Percentiles rank a stretch among this genome's conserved stretches.
Conservation (phyloP, 1,139 yeast genomes). For the Pichia terricola region DNA sequence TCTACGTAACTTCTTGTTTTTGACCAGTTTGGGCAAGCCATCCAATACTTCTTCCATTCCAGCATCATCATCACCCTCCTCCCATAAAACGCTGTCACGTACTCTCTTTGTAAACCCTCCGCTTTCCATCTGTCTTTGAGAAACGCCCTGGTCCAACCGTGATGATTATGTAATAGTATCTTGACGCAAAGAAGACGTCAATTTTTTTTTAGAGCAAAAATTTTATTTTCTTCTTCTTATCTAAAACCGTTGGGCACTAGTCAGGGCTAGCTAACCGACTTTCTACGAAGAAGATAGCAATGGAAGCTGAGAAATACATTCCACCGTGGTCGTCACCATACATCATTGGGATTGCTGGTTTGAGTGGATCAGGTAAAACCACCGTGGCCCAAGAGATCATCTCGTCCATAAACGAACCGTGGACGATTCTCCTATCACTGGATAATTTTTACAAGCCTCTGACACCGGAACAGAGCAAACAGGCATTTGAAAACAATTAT, state of each 20-base stretch:
- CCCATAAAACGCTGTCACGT: too few relatives aligned
- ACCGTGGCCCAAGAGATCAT: conserved; percentile 82
- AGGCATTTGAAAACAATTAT: conserved; percentile 57
- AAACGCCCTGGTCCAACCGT: too few relatives aligned
- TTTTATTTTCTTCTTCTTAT: too few relatives aligned
- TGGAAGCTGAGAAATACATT: conserved; percentile 26
- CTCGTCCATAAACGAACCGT: conserved; percentile 75
- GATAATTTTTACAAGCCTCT: conserved; percentile 86
- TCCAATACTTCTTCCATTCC: neutral
- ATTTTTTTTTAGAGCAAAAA: too few relatives aligned
- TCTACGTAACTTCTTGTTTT: neutral
- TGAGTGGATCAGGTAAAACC: conserved; percentile 93
- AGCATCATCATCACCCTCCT: neutral
- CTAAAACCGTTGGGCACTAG: too few relatives aligned
- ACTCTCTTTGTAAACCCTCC: too few relatives aligned
- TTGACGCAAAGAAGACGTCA: too few relatives aligned
- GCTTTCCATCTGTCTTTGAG: too few relatives aligned
- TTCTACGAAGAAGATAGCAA: neutral
- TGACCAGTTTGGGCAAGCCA: neutral
- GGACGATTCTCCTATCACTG: conserved; percentile 88
- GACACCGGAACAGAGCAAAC: conserved; percentile 44
- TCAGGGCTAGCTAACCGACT: too few relatives aligned
- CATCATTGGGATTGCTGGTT: conserved; percentile 90
- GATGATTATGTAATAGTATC: too few relatives aligned
- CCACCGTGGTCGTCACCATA: conserved; percentile 98